A percentile compares a stretch with the other conserved stretches of the same genome.
phyloP scores from a whole-genome alignment of 306 rosid species.

The Gastrolobium bilobum region DNA sequence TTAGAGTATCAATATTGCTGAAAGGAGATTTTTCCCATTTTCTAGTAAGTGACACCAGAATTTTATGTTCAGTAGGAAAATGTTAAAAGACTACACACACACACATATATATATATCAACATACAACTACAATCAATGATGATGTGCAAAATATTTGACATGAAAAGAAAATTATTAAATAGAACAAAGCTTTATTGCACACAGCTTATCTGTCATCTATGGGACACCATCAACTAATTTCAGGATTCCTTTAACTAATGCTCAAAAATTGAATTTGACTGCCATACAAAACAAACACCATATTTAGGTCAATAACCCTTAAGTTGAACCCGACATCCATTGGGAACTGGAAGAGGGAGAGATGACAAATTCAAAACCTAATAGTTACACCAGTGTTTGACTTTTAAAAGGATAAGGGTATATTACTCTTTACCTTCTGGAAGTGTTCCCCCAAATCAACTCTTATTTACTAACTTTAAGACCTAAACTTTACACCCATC shows the following conservation, averaged over 20 bases:
- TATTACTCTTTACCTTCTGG: background rate
- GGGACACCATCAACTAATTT: constrained; percentile 7
- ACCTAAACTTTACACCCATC: constrained; percentile 19
- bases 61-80: constrained; percentile 5
- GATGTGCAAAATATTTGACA: constrained; percentile 29
- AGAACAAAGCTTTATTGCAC: constrained; percentile 20
- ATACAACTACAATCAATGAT: background rate
- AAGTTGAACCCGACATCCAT: constrained; percentile 16
- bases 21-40: constrained; percentile 31
- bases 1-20: background rate
- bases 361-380: constrained; percentile 7
- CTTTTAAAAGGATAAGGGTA: constrained; percentile 4
- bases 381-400: constrained; percentile 7
- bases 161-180: constrained; percentile 20
- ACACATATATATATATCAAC: background rate
- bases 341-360: constrained; percentile 22
- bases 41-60: background rate
- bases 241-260: background rate
- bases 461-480: constrained; percentile 7
- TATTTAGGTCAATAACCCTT: constrained; percentile 14
- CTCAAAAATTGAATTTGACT: constrained; percentile 16
- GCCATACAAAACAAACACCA: constrained; percentile 33
- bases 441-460: constrained; percentile 8
- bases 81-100: background rate
- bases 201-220: constrained; percentile 8